A percentile compares a stretch with the other conserved stretches of the same genome.
Conservation (phyloP, 169 alveolate species). For the Plasmodium falciparum region DNA sequence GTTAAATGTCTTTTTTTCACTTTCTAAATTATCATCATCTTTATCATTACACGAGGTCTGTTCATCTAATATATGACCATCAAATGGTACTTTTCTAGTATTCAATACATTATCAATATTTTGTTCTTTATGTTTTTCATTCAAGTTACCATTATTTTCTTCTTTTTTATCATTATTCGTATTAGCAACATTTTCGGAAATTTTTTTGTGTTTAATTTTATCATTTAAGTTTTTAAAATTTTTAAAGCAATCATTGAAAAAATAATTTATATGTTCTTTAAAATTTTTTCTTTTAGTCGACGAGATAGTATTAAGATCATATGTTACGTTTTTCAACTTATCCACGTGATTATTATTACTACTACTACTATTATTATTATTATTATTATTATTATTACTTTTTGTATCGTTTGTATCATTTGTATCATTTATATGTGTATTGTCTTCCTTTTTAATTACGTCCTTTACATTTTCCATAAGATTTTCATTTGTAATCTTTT, state of each 20-base stretch:
- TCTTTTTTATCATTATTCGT: too few species aligned
- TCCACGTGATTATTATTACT: constrained; percentile 3
- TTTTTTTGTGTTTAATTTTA: background rate
- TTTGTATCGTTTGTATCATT: background rate
- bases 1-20: too few species aligned
- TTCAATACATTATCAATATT: too few species aligned
- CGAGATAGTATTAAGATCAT: background rate
- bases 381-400: background rate
- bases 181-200: background rate
- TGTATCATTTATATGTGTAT: background rate
- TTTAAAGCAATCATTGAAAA: constrained; percentile 33
- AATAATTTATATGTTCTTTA: constrained; percentile 31
- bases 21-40: too few species aligned
- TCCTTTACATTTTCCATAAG: background rate
- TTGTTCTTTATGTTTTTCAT: too few species aligned
- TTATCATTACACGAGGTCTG: too few species aligned
- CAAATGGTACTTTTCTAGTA: too few species aligned
- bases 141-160: too few species aligned
- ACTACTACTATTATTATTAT: constrained; percentile 1
- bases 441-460: background rate
- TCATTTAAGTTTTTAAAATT: constrained; percentile 21
- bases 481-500: background rate
- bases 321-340: background rate
- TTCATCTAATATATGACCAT: too few species aligned
- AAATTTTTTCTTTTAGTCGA: too few species aligned